Conservation (phyloP, 2,329 filamentous ascomycete species). For the Neonectria hederae region DNA sequence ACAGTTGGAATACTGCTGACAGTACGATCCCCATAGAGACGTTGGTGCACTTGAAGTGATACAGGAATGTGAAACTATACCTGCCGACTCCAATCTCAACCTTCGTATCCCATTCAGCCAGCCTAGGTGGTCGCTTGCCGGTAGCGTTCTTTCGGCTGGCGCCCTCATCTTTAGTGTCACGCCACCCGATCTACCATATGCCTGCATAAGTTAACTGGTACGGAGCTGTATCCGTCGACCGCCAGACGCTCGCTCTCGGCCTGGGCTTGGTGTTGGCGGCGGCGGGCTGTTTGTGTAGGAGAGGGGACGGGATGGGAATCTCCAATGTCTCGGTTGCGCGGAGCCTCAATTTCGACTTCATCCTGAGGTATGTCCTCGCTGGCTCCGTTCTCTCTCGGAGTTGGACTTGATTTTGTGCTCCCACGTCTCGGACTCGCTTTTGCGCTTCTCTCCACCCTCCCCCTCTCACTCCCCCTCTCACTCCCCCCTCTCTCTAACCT, state of each 20-base stretch:
- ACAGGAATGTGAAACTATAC: not conserved
- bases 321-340: not conserved
- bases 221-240: not conserved
- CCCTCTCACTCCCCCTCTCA: too few species aligned
- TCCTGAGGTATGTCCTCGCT: not conserved
- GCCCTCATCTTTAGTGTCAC: not conserved
- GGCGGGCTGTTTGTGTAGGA: not conserved
- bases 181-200: not conserved
- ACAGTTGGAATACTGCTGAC: not conserved
- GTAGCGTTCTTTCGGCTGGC: not conserved
- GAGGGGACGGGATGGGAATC: not conserved
- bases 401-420: not conserved
- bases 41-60: too few species aligned
- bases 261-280: not conserved
- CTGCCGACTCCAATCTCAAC: not conserved
- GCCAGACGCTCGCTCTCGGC: not conserved
- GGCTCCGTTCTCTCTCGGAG: not conserved
- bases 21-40: too few species aligned
- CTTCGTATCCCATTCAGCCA: not conserved
- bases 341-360: constrained; percentile 7
- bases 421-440: not conserved
- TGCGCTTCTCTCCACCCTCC: not conserved
- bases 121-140: not conserved
- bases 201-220: not conserved
- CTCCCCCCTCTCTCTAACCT: not conserved